A percentile compares a stretch with the other conserved stretches of the same genome.
Evolutionary conservation across 768 basidiomycete species (phyloP).

Genomic region (Mrakia blollopis): DNA sequence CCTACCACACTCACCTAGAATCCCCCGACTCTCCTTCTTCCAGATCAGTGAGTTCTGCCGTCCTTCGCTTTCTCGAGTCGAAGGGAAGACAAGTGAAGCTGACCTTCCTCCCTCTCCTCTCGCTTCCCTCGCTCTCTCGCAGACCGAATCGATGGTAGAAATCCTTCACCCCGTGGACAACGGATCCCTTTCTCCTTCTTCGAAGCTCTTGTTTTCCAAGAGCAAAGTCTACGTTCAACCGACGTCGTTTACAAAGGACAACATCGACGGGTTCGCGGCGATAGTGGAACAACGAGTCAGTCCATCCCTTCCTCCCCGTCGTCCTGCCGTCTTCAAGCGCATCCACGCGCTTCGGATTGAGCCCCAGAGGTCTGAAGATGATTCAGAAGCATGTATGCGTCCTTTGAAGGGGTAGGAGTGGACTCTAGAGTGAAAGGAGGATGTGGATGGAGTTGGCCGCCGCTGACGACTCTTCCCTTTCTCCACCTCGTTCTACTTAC

Average conservation of each 20-base stretch:
- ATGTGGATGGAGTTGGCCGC: background rate
- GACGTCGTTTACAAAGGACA: slow-evolving; percentile 82
- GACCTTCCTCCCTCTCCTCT: slow-evolving; percentile 1
- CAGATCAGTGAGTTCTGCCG: background rate
- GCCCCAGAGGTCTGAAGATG: background rate
- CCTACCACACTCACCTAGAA: background rate
- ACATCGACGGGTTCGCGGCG: slow-evolving; percentile 87
- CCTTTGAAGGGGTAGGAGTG: background rate
- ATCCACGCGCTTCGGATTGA: background rate
- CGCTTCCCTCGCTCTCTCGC: background rate
- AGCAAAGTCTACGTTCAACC: slow-evolving; percentile 95
- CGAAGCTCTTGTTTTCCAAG: slow-evolving; percentile 70
- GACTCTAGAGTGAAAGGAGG: background rate
- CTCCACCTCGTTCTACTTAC: background rate
- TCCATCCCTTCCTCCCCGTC: background rate
- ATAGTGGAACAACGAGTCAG: slow-evolving; percentile 61
- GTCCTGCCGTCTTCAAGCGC: background rate
- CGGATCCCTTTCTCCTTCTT: background rate
- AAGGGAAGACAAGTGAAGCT: background rate
- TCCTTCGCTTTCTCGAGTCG: background rate
- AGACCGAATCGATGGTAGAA: slow-evolving; percentile 13
- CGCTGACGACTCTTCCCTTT: background rate
- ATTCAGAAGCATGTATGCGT: background rate
- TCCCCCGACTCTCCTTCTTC: slow-evolving; percentile 11
- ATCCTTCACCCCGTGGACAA: background rate